These are phyloP conservation scores for Saururus chinensis DNA, from an alignment of 164 flowering plant species.

Conservation along the genomic window DNA sequence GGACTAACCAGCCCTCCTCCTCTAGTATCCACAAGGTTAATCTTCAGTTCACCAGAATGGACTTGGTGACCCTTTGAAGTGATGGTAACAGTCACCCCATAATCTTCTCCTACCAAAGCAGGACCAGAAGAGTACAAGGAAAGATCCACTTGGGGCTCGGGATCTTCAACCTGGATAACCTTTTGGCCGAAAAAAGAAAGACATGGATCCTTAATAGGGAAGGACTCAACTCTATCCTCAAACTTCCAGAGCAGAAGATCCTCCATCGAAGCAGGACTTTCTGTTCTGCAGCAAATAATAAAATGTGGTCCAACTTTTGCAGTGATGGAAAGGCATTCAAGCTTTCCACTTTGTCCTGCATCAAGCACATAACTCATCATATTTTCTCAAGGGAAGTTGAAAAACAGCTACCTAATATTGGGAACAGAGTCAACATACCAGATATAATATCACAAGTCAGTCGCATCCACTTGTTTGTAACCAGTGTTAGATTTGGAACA, in stretches of 20 bases:
- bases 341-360: constrained; percentile 94
- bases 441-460: constrained; percentile 71
- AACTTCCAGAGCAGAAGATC: constrained; percentile 92
- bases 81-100: constrained; percentile 63
- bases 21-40: constrained; percentile 83
- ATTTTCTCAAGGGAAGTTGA: neutral
- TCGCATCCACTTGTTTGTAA: constrained; percentile 71
- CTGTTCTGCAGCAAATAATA: constrained; percentile 84
- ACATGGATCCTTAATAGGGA: constrained; percentile 80
- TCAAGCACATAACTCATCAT: constrained; percentile 6
- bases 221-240: constrained; percentile 67
- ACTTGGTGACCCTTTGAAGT: constrained; percentile 63
- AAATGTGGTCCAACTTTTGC: constrained; percentile 61
- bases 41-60: constrained; percentile 81
- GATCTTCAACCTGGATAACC: constrained; percentile 83
- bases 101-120: constrained; percentile 88
- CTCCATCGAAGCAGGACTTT: constrained; percentile 95
- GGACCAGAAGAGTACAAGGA: constrained; percentile 56
- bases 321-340: constrained; percentile 73
- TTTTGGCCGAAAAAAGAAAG: constrained; percentile 82
- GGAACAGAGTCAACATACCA: constrained; percentile 30
- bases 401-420: neutral
- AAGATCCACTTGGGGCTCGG: constrained; percentile 77
- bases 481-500: constrained; percentile 38
- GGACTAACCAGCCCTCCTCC: constrained; percentile 90